Evolutionary conservation across 495 filamentous ascomycete species (phyloP).

Genomic region (Tirmania nivea): DNA sequence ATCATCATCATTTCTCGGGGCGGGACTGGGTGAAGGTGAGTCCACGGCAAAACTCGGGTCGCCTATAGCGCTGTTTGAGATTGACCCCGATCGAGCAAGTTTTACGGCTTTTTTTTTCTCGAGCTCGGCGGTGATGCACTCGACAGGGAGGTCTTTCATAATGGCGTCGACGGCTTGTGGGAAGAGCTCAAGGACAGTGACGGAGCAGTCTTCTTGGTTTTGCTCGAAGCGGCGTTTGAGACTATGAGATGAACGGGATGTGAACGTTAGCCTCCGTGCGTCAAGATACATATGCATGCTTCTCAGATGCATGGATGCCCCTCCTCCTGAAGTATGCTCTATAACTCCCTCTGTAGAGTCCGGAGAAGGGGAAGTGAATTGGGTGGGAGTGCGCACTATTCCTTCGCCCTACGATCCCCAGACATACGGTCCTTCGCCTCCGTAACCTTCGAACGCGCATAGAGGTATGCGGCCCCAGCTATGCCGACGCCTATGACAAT

Average conservation of each 20-base stretch:
- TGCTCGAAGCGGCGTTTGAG: constrained; percentile 89
- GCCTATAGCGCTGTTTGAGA: neutral
- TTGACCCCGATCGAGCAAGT: constrained; percentile 14
- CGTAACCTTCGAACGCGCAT: constrained; percentile 70
- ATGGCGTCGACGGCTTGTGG: constrained; percentile 81
- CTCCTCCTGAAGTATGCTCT: neutral
- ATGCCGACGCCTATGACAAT: constrained; percentile 73
- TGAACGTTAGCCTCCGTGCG: neutral
- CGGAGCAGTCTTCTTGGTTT: constrained; percentile 95
- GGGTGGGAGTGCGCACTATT: constrained; percentile 47
- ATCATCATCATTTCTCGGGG: constrained; percentile 11
- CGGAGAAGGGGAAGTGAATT: too few relatives aligned
- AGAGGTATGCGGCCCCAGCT: constrained; percentile 77
- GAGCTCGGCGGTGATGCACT: constrained; percentile 70
- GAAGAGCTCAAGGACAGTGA: constrained; percentile 86
- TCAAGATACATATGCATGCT: neutral
- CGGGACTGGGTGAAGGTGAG: neutral
- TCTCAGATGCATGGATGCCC: neutral
- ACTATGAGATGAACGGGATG: constrained; percentile 33
- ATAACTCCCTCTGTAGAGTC: neutral
- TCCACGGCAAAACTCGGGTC: neutral
- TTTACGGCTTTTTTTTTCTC: constrained; percentile 78
- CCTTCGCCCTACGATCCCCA: constrained; percentile 78
- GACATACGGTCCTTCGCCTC: constrained; percentile 89
- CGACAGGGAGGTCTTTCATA: constrained; percentile 66